phyloP scores from a whole-genome alignment of 2,329 filamentous ascomycete genomes.

The Trichoderma sp. region DNA sequence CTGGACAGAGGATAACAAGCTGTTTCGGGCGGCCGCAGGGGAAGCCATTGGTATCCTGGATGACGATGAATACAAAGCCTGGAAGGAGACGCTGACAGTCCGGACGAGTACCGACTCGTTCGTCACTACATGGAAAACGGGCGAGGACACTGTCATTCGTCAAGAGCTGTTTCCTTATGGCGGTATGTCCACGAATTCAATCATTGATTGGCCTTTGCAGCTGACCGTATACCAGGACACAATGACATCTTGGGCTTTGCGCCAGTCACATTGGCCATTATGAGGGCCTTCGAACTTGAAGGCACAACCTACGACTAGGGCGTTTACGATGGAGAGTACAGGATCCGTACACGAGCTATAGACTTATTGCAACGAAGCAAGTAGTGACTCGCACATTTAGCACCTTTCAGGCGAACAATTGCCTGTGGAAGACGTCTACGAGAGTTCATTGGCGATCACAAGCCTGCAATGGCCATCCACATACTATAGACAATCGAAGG shows the following conservation, averaged over 20 bases:
- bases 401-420: not conserved
- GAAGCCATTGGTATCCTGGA: conserved; percentile 48
- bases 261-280: conserved; percentile 64
- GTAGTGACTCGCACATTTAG: no score
- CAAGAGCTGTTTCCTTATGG: conserved; percentile 59
- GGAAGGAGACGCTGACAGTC: conserved; percentile 52
- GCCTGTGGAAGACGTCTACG: no score
- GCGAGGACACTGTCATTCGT: conserved; percentile 52
- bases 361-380: no score
- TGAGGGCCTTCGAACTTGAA: conserved; percentile 62
- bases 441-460: no score
- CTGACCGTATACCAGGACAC: conserved; percentile 55
- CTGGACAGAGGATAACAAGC: conserved; percentile 66
- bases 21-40: conserved; percentile 63
- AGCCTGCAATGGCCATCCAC: no score
- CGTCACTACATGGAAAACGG: conserved; percentile 49
- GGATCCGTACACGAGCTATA: not conserved
- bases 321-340: not conserved
- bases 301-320: conserved; percentile 37
- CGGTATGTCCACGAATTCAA: conserved; percentile 46
- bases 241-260: conserved; percentile 69
- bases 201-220: not conserved
- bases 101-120: conserved; percentile 52
- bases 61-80: conserved; percentile 44
- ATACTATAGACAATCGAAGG: no score